Base-by-base conservation (phyloP, 495 filamentous ascomycete genomes). In the Hyaloscypha hepaticicola region DNA sequence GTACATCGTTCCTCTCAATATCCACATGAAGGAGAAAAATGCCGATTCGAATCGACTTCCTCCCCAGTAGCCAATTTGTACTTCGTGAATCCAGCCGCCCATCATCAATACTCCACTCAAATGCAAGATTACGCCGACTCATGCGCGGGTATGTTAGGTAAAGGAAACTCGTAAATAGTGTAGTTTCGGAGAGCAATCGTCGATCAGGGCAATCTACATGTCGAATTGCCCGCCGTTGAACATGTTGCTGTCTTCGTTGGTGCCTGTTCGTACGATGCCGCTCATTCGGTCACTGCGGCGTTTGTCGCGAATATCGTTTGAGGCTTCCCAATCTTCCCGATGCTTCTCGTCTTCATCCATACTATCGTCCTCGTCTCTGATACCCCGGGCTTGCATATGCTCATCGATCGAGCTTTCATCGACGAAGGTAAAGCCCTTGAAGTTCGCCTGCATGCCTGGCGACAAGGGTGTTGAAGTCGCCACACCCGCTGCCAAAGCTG, bases 371-470 rank as follows among this genome's bases (percentile, higher is more conserved):
- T 93, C 90, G 38, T 90, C 90, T 75, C 53, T 78, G 64, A 34
- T 87, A 87, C 29, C 55, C 49, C 85, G 75, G 57, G 77, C 81
- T 66, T 81, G 81, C 77, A 96, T 91, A 64, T 97, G 90, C 50
- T 96, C 92, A 51, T 98, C 93, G 61, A 99, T 91, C 24, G 91
- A 89, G 71, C 92, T 97, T 76, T 99, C 96, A 70, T 98, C 96
- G 5, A 98, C 96, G 72, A 96, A 99, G 0, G 95, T 99, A 75
- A 99, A 99, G 27, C 95, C 95, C 68, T 93, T 90, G 81, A 99
- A 99, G 72, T 97, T 97, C 60, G 94, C 95, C 74, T 99, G 95
- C 80, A 97, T 92, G 14, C 91, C 92, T 2, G 96, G 95, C 2
- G 91, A 96, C 19, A 99, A 77, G 0, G 95, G 95, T 0, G 95